Conservation (phyloP, 106 monocot genomes). For the Dendrobium nobile region DNA sequence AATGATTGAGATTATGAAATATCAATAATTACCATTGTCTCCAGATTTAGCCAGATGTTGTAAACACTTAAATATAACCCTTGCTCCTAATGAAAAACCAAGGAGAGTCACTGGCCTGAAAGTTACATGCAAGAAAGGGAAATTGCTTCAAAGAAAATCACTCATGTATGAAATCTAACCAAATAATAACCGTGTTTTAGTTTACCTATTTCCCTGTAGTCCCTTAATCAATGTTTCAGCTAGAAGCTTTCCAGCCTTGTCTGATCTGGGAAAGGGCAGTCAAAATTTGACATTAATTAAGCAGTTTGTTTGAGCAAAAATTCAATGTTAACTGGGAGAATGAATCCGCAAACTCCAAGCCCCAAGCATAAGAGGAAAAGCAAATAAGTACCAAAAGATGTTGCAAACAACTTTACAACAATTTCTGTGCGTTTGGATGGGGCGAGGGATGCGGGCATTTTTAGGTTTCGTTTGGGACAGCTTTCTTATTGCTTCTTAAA, state of each 20-base stretch:
- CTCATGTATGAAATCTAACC: background rate
- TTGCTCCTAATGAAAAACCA: conserved; percentile 93
- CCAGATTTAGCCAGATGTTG: conserved; percentile 68
- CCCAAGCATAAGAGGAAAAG: too few relatives aligned
- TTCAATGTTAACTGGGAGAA: background rate
- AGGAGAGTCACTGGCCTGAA: conserved; percentile 92
- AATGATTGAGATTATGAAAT: background rate
- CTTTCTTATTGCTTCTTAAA: too few relatives aligned
- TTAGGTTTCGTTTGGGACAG: too few relatives aligned
- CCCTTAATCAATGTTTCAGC: conserved; percentile 88
- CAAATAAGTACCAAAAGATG: too few relatives aligned
- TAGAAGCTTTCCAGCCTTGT: conserved; percentile 94
- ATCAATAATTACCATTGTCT: conserved; percentile 61
- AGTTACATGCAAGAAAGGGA: background rate
- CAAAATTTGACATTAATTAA: background rate
- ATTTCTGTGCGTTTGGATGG: too few relatives aligned
- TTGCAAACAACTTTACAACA: too few relatives aligned
- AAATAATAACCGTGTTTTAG: background rate
- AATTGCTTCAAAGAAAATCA: background rate
- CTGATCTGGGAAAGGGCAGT: conserved; percentile 50
- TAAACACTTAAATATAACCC: conserved; percentile 90
- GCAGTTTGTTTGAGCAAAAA: background rate
- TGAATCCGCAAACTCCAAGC: too few relatives aligned
- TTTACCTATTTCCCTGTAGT: conserved; percentile 90
- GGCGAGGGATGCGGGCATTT: too few relatives aligned